Base-by-base conservation (phyloP, 2,329 filamentous ascomycete genomes). In the Fusarium penzigii region DNA sequence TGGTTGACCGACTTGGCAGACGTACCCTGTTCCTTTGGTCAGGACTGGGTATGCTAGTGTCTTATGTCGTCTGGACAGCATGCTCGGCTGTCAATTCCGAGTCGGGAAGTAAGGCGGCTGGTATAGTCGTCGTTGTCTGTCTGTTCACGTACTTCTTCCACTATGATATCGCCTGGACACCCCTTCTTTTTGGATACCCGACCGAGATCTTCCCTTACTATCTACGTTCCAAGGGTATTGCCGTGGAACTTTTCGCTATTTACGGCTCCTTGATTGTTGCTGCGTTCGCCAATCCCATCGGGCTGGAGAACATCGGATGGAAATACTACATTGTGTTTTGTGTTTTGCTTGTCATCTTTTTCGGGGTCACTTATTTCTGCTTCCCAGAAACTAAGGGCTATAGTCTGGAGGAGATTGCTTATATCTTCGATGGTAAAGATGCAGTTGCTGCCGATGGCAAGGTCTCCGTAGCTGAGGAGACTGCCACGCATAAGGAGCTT, bases 121-220 rank as follows among this genome's bases (percentile, higher is more conserved):
- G 75, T 12, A 71, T 73, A 47, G 75, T 71, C 5, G 75, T 78
- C 14, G 75, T 82, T 45, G 74, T 73, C 11, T 75, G 73, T 57
- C 72, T 82, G 20, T 82, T 75, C 59, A 67, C 77, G 51, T 79
- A 74, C 65, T 75, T 69, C 52, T 72, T 78, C 44, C 67, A 72
- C 53, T 75, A 80, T 61, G 68, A 74, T 40, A 72, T 78, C 46
- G 74, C 75, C 17, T 79, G 72, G 67, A 77, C 77, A 4, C 75
- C 76, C 50, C 66, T 80, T 5, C 68, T 78, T 12, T 68, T 77
- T 46, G 71, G 72, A 4, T 82, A 77, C 56, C 69, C 68, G 1
- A 68, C 67, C 11, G 73, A 76, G 48, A 72, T 75, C 39, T 68
- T 70, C 46, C 70, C 70, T 8, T 76, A 71, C 49, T 62, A 63